A percentile compares a stretch with the other conserved stretches of the same genome.
Evolutionary conservation across 1,284 basidiomycete genomes (phyloP).

Genomic region (Moesziomyces globuligerus): DNA sequence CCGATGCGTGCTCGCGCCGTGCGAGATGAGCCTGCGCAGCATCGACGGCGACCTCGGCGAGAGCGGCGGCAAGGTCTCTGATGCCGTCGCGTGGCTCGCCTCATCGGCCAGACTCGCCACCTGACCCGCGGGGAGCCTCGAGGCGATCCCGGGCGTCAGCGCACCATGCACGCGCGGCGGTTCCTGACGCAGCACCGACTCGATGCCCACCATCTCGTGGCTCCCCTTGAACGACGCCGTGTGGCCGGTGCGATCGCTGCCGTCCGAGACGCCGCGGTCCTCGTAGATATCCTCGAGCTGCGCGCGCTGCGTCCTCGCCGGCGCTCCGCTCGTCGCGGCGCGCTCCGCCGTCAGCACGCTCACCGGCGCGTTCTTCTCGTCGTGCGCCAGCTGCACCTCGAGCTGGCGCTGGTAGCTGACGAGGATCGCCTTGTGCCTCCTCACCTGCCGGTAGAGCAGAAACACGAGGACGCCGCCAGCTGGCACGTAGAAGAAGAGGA

Average conservation of each 20-base stretch:
- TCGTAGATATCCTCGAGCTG: constrained; percentile 34
- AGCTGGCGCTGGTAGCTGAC: constrained; percentile 35
- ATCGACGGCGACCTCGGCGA: constrained; percentile 6
- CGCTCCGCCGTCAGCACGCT: constrained; percentile 18
- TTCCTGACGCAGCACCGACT: constrained; percentile 20
- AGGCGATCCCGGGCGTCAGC: neutral
- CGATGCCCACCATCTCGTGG: constrained; percentile 20
- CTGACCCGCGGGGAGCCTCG: constrained; percentile 9
- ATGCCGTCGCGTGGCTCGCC: constrained; percentile 3
- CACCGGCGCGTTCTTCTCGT: constrained; percentile 18
- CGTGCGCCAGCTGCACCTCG: constrained; percentile 22
- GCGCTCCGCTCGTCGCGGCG: constrained; percentile 19
- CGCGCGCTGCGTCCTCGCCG: constrained; percentile 8
- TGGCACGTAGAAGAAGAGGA: constrained; percentile 56
- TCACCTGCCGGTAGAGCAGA: constrained; percentile 41
- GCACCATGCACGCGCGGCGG: constrained; percentile 8
- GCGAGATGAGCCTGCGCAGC: constrained; percentile 18
- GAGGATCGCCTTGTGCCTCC: constrained; percentile 30
- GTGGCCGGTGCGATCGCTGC: constrained; percentile 10
- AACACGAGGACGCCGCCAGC: constrained; percentile 52
- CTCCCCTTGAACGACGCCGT: constrained; percentile 21
- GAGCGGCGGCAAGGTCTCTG: constrained; percentile 6
- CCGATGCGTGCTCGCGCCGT: constrained; percentile 3
- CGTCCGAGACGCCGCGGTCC: constrained; percentile 17
- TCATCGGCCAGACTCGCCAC: constrained; percentile 14